Evolutionary conservation across 2,329 filamentous ascomycete species (phyloP), one percentile per base, ranked within the genome.

Genomic region (Epichloe uncinata): DNA sequence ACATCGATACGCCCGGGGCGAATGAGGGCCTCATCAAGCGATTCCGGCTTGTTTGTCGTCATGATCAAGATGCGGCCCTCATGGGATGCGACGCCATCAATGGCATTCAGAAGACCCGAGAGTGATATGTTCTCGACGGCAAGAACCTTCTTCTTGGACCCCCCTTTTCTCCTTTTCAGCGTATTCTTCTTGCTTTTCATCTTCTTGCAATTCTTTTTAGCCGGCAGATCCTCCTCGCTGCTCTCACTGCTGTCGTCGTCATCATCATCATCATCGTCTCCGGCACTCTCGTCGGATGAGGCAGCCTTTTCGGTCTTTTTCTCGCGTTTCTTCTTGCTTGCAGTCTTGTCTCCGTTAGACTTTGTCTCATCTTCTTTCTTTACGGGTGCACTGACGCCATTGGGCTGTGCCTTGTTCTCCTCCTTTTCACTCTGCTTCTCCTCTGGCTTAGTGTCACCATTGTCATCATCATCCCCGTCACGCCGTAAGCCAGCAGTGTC

Each of bases 1-100:
- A 84, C 69, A 54, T 90, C 85, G 4, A 90, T 81, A 1, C 84
- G 73, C 1, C 85, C 85, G 0, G 86, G 84, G 0, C 85, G 74
- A 46, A 89, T 81, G 5, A 93, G 73, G 0, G 85, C 85, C 43
- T 81, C 75, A 60, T 90, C 85, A 0, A 91, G 75, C 13, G 77
- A 73, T 57, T 90, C 81, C 3, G 83, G 82, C 52, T 80, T 77
- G 65, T 91, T 93, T 34, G 84, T 88, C 0, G 86, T 90, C 83
- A 90, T 88, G 67, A 91, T 82, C 16, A 91, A 74, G 12, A 91
- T 78, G 43, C 85, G 78, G 26, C 85, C 86, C 66, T 91, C 86
- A 57, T 87, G 84, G 3, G 81, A 85, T 1, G 84, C 84, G 1
- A 89, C 85, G 49, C 87, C 85, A 59, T 94, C 87, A 52, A 94